Evolutionary conservation across 1,284 basidiomycete genomes (phyloP).

Genomic region (Microbotryum intermedium): DNA sequence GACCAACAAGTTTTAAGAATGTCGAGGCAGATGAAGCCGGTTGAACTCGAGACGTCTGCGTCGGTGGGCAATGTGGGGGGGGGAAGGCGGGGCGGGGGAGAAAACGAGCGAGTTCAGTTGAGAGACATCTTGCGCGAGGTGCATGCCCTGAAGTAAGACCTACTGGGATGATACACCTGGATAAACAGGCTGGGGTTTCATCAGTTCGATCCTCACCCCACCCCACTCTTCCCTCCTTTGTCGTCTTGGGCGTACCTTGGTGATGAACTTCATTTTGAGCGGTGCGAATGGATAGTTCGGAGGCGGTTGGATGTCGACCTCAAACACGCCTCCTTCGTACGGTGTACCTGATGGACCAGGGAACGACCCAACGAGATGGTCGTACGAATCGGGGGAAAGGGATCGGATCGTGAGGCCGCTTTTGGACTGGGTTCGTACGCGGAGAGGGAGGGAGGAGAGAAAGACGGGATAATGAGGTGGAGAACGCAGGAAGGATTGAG

Average conservation of each 20-base stretch:
- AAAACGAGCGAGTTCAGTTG: neutral
- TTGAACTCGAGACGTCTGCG: slow-evolving; percentile 67
- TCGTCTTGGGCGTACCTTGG: slow-evolving; percentile 49
- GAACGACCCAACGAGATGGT: slow-evolving; percentile 80
- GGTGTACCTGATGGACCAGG: slow-evolving; percentile 82
- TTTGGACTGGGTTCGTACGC: neutral
- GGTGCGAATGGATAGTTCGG: slow-evolving; percentile 86
- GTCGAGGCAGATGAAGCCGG: slow-evolving; percentile 77
- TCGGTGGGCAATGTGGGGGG: neutral
- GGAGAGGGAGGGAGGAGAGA: neutral
- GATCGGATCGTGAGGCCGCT: slow-evolving; percentile 17
- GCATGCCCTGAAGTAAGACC: neutral
- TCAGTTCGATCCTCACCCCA: neutral
- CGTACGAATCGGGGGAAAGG: slow-evolving; percentile 54
- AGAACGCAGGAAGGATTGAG: neutral
- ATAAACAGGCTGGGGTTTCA: neutral
- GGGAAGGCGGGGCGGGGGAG: too few relatives aligned
- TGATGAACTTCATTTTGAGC: slow-evolving; percentile 92
- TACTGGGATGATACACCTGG: slow-evolving; percentile 93
- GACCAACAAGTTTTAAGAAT: slow-evolving; percentile 51
- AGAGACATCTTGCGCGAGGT: too few relatives aligned
- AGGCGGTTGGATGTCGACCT: slow-evolving; percentile 51
- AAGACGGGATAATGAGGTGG: neutral
- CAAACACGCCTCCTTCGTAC: slow-evolving; percentile 85
- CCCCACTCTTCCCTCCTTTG: too few relatives aligned